Evolutionary conservation across 352 stramenopile genomes (phyloP).

Genomic region (Globisporangium abappressorium): DNA sequence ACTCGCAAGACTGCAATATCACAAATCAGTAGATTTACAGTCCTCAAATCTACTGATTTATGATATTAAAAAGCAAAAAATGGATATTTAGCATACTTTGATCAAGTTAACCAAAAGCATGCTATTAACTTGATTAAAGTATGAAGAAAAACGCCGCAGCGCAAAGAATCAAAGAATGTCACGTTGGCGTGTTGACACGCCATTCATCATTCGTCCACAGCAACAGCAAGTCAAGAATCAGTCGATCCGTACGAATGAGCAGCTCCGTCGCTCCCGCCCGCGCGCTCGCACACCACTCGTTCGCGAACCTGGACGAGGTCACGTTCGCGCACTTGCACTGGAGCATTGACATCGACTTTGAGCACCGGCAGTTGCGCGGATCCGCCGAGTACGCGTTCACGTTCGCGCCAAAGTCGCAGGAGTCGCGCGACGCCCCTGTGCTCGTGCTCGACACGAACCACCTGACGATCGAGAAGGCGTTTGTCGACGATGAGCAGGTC

Average conservation of each 20-base stretch:
- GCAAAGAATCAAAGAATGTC: background rate
- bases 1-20: too few species aligned
- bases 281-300: conserved; percentile 62
- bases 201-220: conserved; percentile 12
- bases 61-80: too few species aligned
- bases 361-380: conserved; percentile 55
- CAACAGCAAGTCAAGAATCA: background rate
- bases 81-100: background rate
- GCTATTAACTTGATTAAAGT: background rate
- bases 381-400: conserved; percentile 85
- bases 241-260: background rate
- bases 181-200: background rate
- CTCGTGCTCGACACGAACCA: conserved; percentile 87
- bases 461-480: conserved; percentile 61
- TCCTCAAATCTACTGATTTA: too few species aligned
- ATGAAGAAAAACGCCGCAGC: background rate
- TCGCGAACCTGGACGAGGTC: conserved; percentile 83
- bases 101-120: background rate
- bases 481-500: conserved; percentile 41
- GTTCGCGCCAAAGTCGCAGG: conserved; percentile 18
- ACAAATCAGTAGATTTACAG: too few species aligned
- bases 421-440: conserved; percentile 13
- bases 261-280: background rate
- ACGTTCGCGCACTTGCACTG: conserved; percentile 87
- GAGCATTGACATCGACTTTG: conserved; percentile 86